Percentiles rank a stretch among this genome's conserved stretches.
phyloP scores from a whole-genome alignment of 192 early-diverging fungal genomes.

The Backusella westeae region DNA sequence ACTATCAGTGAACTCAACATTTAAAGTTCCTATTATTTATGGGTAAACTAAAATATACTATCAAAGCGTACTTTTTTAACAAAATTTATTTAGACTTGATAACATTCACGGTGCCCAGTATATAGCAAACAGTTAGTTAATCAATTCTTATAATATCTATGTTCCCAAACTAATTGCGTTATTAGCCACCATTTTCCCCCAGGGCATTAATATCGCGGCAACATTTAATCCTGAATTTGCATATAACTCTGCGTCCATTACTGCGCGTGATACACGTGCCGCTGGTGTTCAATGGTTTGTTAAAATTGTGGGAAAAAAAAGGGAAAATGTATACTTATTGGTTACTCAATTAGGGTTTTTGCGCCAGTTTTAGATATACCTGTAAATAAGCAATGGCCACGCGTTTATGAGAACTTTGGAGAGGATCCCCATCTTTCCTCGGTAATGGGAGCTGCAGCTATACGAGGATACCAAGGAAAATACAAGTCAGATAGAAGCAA shows the following conservation, averaged over 20 bases:
- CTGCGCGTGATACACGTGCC: slow-evolving; percentile 62
- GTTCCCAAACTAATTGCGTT: neutral
- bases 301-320: slow-evolving; percentile 48
- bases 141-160: neutral
- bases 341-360: slow-evolving; percentile 57
- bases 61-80: neutral
- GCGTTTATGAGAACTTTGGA: slow-evolving; percentile 50
- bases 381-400: slow-evolving; percentile 62
- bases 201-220: slow-evolving; percentile 56
- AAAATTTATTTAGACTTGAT: slow-evolving; percentile 40
- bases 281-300: slow-evolving; percentile 57
- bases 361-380: slow-evolving; percentile 56
- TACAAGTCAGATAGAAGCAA: slow-evolving; percentile 61
- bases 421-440: slow-evolving; percentile 58
- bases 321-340: slow-evolving; percentile 26
- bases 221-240: slow-evolving; percentile 57
- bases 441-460: slow-evolving; percentile 48
- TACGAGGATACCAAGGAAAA: slow-evolving; percentile 63
- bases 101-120: slow-evolving; percentile 68
- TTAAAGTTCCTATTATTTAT: slow-evolving; percentile 58
- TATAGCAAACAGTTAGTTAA: slow-evolving; percentile 43
- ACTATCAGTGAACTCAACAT: slow-evolving; percentile 34
- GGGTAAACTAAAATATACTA: slow-evolving; percentile 36
- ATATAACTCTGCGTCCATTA: slow-evolving; percentile 55
- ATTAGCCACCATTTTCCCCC: slow-evolving; percentile 53